Base-by-base conservation (phyloP, 495 filamentous ascomycete species). In the Trichoderma virens region DNA sequence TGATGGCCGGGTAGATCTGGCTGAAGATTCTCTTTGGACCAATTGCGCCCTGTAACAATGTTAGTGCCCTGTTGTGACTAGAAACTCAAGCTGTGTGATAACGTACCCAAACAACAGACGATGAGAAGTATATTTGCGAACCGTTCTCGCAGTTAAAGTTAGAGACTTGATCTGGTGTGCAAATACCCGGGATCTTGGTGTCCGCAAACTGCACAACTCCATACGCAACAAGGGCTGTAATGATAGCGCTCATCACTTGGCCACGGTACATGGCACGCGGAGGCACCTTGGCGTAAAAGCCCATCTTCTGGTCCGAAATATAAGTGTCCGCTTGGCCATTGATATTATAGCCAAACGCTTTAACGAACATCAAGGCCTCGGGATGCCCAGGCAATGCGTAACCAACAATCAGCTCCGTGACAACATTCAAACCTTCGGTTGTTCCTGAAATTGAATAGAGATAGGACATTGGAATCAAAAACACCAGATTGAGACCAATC, bases 361-460 rank as follows among this genome's bases (percentile, higher is more conserved):
- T 79, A 70, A 79, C 75, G 67, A 71, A 79, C 65, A 73, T 75
- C 75, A 79, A 75, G 63, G 72, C 76, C 62, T 77, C 68, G 31
- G 75, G 74, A 60, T 79, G 76, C 30, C 75, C 75, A 27, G 73
- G 70, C 25, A 56, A 56, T 73, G 9, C 73, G 69, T n/a, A 76
- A 4, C 51, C 77, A n/a, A 76, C 76, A 54, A 79, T 77, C 60
- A 79, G 77, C 64, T 79, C 77, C 38, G 77, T 76, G 7, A 79
- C 68, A 47, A 79, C 75, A 65, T 77, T 78, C 25, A 79, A 68
- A 3, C 75, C 77, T 2, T 78, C 75, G 56, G 74, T 67, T 5
- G 77, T 69, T 14, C 77, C 76, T 5, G 77, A 78, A 66, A 79
- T 79, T 59, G 75, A 72, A 23, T 68, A 67, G 67, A 79, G 72